Evolutionary conservation across 164 flowering plant genomes (phyloP), one percentile per base, ranked within the genome.

Genomic region (Umbilicus rupestris): DNA sequence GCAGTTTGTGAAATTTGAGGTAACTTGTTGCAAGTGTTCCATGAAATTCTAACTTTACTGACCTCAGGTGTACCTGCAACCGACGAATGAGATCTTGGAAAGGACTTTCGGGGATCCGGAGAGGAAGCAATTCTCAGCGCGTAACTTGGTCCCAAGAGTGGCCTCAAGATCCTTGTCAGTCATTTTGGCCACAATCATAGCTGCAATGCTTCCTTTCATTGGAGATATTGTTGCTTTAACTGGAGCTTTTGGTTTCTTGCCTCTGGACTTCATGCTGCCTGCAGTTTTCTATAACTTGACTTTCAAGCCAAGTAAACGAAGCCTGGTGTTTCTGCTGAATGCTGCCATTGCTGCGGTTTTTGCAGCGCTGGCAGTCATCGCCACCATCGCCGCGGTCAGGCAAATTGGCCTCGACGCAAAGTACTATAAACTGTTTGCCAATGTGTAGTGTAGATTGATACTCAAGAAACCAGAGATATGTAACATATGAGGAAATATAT

Each of bases 161-260:
- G 52, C 87, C 22, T 67, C 73, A 10, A 74, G 97, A 50, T 84
- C 98, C 1, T 3, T 86, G 0, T 75, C 96, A 0, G 90, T 87
- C 8, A 58, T 76, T 15, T 28, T 71, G 4, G 83, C 90, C 3
- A 86, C 92, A 8, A 73, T 74, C 0, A 46, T 88, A 33, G 89
- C 92, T 11, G 90, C 96, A 16, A 90, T 93, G 98, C 83, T 93
- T 30, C 98, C 98, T 8, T 93, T 93, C 75, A 90, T 90, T 10
- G 97, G 96, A 39, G 98, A 90, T 71, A 81, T 93, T 28, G 90
- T 82, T 66, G 78, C 90, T 0, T 20, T 93, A 42, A 74, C 85
- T 5, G 98, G 98, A 16, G 89, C 98, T 5, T 82, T 88, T 65
- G 95, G 92, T 3, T 85, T 83, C 79, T 65, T 89, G 45, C 97